Base-by-base conservation (phyloP, 495 filamentous ascomycete genomes). In the Penicillium cataractarum region DNA sequence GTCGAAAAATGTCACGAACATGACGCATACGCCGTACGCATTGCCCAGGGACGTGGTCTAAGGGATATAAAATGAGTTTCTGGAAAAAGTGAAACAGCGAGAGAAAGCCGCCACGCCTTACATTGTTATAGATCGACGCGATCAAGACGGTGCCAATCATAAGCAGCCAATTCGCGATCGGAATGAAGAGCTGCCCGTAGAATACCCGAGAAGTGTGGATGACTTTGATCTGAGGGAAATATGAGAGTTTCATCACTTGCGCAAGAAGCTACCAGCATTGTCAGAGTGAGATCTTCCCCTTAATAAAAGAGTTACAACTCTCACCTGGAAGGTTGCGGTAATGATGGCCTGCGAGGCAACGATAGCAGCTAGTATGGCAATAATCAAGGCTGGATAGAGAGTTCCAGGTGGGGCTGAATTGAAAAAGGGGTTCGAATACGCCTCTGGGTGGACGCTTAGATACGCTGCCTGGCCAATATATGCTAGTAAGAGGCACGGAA, bases 271-370 rank as follows among this genome's bases (percentile, higher is more conserved):
- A 67, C 15, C 37, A n/a, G 52, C 4, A 48, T 22, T 40, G 48
- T 42, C 13, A 60, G 57, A 13, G 63, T 17, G n/a, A 17, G 33
- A 39, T 42, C 19, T 24, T 4, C 10, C n/a, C 24, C 19, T 0
- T 13, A 48, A 24, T 0, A n/a, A 26, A 49, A 5, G 13, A 5
- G 31, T 33, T 33, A 2, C 10, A 24, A 17, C 42, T 26, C 54
- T 55, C 71, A 78, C 74, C 63, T 80, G 80, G 58, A 92, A 91
- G 4, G 86, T 85, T n/a, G 83, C 84, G 7, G 89, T 92, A 49
- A 92, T 91, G 76, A 91, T 88, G 33, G 89, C 90, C 57, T 92
- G 89, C 17, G 85, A 88, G n/a, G 89, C 89, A 19, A 92, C 89
- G 57, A 92, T 83, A 24, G 87, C 87, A 5, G 89, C 89, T 5